Evolutionary conservation across 1,284 basidiomycete genomes (phyloP).

Genomic region (Cryptococcus maquisensis): DNA sequence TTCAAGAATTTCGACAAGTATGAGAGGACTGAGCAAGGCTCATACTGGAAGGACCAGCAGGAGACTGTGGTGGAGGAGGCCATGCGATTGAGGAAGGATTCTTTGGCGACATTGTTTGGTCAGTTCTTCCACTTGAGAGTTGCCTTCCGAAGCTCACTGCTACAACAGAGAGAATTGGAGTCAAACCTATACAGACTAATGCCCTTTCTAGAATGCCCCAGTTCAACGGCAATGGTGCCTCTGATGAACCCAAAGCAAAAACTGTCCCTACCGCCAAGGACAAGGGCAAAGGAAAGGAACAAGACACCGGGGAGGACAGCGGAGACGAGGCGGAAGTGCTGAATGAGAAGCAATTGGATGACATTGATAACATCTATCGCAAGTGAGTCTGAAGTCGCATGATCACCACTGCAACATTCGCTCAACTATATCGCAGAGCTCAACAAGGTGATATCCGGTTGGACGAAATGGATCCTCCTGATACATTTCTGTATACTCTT

Average conservation of each 20-base stretch:
- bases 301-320: constrained; percentile 51
- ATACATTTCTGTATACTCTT: constrained; percentile 72
- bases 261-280: constrained; percentile 4
- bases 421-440: constrained; percentile 57
- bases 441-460: constrained; percentile 73
- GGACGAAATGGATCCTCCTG: constrained; percentile 74
- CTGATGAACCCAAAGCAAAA: neutral
- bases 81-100: constrained; percentile 46
- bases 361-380: constrained; percentile 70
- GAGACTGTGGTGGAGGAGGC: constrained; percentile 46
- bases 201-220: constrained; percentile 37
- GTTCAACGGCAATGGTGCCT: neutral
- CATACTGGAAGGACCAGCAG: constrained; percentile 48
- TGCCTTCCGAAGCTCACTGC: neutral
- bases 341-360: constrained; percentile 61
- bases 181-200: constrained; percentile 43
- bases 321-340: constrained; percentile 63
- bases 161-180: constrained; percentile 39
- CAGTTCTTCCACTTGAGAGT: constrained; percentile 7
- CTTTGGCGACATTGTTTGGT: constrained; percentile 44
- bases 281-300: constrained; percentile 30
- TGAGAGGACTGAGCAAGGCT: constrained; percentile 24
- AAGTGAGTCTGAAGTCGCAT: constrained; percentile 54
- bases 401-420: too few species aligned
- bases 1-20: constrained; percentile 37